These are phyloP conservation scores for Lentinula sp. DNA, from an alignment of 768 basidiomycete genomes.

Conservation along the genomic window DNA sequence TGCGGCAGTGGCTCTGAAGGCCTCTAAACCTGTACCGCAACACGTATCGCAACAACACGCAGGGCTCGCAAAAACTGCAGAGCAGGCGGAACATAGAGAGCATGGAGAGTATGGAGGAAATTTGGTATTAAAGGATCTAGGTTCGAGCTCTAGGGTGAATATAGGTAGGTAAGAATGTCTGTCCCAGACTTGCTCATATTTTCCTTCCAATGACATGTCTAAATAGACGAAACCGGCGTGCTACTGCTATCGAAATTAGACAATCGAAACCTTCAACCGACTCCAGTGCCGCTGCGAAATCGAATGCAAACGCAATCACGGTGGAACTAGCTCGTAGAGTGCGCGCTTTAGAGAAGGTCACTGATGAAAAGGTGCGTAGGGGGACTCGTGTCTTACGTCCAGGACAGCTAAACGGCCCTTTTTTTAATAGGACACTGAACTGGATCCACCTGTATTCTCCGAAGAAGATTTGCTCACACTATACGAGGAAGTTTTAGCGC, in stretches of 20 bases:
- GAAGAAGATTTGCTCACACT: slow-evolving; percentile 36
- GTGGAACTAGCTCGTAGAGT: slow-evolving; percentile 30
- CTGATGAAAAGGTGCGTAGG: slow-evolving; percentile 24
- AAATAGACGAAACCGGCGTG: no score
- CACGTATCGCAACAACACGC: no score
- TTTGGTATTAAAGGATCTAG: no score
- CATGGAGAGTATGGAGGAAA: no score
- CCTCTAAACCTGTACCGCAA: not conserved
- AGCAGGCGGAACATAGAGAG: no score
- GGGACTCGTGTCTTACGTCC: not conserved
- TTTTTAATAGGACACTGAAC: slow-evolving; percentile 20
- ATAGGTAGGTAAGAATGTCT: no score
- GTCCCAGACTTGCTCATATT: no score
- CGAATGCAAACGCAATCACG: slow-evolving; percentile 6
- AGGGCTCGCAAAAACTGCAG: no score
- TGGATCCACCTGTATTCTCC: slow-evolving; percentile 28
- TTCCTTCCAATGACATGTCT: no score
- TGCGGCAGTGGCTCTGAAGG: not conserved
- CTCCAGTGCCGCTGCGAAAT: slow-evolving; percentile 11
- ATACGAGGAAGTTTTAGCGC: slow-evolving; percentile 39
- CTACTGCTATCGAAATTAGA: not conserved
- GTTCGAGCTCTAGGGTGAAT: no score
- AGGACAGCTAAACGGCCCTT: no score
- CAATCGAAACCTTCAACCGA: not conserved
- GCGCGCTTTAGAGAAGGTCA: slow-evolving; percentile 28